Evolutionary conservation across 2,329 filamentous ascomycete species (phyloP).

Genomic region (Cladophialophora yegresii): DNA sequence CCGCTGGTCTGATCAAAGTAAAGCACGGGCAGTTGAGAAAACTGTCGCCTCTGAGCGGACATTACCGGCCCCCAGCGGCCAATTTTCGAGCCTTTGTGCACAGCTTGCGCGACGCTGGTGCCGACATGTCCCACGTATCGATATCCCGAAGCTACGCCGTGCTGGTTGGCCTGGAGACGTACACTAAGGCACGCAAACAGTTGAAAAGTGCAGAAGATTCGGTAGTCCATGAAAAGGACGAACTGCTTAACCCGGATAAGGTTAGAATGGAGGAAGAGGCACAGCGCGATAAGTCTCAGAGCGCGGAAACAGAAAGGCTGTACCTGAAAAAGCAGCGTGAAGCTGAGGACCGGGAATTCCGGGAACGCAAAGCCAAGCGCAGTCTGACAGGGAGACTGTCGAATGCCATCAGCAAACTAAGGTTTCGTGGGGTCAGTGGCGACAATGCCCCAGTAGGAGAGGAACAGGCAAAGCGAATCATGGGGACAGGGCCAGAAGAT

Average conservation of each 20-base stretch:
- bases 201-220: constrained; percentile 60
- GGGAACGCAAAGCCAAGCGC: constrained; percentile 17
- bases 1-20: constrained; percentile 82
- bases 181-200: constrained; percentile 67
- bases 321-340: constrained; percentile 40
- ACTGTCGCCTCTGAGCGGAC: constrained; percentile 59
- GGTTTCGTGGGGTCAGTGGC: constrained; percentile 2
- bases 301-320: constrained; percentile 63
- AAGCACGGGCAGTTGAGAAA: constrained; percentile 75
- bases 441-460: neutral
- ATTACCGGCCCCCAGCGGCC: constrained; percentile 61
- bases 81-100: constrained; percentile 83
- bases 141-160: constrained; percentile 82
- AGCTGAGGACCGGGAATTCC: constrained; percentile 17
- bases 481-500: constrained; percentile 37
- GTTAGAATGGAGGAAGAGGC: constrained; percentile 50
- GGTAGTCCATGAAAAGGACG: constrained; percentile 58
- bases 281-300: constrained; percentile 60
- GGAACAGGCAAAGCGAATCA: constrained; percentile 24
- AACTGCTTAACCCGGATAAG: constrained; percentile 63
- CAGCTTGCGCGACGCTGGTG: constrained; percentile 69
- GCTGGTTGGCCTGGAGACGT: constrained; percentile 78
- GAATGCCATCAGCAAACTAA: constrained; percentile 18
- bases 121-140: constrained; percentile 75
- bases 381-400: constrained; percentile 19